Conservation (phyloP, 306 rosid genomes). For the Argentina anserina region DNA sequence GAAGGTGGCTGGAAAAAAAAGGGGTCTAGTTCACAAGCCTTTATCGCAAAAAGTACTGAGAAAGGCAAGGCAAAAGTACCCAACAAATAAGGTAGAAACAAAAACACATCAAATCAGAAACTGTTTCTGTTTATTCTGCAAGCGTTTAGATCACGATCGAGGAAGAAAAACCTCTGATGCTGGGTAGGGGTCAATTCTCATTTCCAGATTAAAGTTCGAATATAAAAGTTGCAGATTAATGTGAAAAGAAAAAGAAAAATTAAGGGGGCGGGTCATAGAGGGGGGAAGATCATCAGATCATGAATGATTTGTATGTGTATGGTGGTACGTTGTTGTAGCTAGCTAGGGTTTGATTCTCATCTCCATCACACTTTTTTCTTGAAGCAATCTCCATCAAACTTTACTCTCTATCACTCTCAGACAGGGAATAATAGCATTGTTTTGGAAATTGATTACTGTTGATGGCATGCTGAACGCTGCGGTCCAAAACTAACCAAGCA, state of each 20-base stretch:
- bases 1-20: neutral
- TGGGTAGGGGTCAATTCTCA: neutral
- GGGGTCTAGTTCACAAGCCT: neutral
- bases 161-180: neutral
- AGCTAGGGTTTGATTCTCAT: slow-evolving; percentile 16
- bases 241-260: neutral
- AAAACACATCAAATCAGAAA: neutral
- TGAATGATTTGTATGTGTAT: slow-evolving; percentile 27
- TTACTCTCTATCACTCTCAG: slow-evolving; percentile 6
- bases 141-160: neutral
- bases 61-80: neutral
- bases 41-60: neutral
- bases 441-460: neutral
- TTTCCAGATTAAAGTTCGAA: too few relatives aligned
- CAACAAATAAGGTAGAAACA: slow-evolving; percentile 1
- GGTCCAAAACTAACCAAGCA: neutral
- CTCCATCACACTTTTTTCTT: neutral
- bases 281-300: neutral
- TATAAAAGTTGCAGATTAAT: neutral
- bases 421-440: neutral
- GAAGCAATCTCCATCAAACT: neutral
- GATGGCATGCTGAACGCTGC: neutral
- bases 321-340: slow-evolving; percentile 36
- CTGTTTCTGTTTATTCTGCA: neutral
- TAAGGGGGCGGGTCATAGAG: neutral